Evolutionary conservation across 805 yeast species (phyloP).

Genomic region (Nakazawaea anatomiae): DNA sequence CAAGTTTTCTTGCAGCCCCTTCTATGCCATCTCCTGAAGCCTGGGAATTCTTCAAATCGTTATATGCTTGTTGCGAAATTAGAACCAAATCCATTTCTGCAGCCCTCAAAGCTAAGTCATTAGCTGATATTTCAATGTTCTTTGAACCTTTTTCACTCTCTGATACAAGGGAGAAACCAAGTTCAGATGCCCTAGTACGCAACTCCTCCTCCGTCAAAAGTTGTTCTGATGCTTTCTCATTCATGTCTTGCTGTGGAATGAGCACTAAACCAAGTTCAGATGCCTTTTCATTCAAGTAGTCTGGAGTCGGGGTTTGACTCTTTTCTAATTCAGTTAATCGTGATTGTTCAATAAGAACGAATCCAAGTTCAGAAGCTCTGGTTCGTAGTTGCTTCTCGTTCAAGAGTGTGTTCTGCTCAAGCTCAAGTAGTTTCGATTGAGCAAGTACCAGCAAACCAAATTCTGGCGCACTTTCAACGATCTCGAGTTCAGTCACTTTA

Average conservation of each 20-base stretch:
- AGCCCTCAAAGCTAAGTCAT: slow-evolving; percentile 30
- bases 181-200: slow-evolving; percentile 6
- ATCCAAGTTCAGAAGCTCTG: slow-evolving; percentile 5
- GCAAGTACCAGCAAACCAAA: slow-evolving; percentile 3
- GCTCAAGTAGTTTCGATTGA: neutral
- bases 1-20: slow-evolving; percentile 36
- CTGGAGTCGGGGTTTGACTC: no score
- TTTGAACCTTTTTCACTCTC: slow-evolving; percentile 7
- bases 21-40: slow-evolving; percentile 23
- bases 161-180: neutral
- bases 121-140: slow-evolving; percentile 22
- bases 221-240: neutral
- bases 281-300: neutral
- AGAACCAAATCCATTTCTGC: slow-evolving; percentile 34
- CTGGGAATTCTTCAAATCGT: slow-evolving; percentile 13
- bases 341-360: neutral
- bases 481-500: slow-evolving; percentile 5
- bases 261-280: slow-evolving; percentile 2
- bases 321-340: no score
- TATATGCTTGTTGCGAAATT: slow-evolving; percentile 20
- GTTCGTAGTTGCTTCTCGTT: slow-evolving; percentile 13
- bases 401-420: neutral
- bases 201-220: slow-evolving; percentile 12
- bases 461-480: slow-evolving; percentile 2
- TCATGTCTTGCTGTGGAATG: neutral